Base-by-base conservation (phyloP, 495 filamentous ascomycete genomes). In the Penicillium riverlandense region DNA sequence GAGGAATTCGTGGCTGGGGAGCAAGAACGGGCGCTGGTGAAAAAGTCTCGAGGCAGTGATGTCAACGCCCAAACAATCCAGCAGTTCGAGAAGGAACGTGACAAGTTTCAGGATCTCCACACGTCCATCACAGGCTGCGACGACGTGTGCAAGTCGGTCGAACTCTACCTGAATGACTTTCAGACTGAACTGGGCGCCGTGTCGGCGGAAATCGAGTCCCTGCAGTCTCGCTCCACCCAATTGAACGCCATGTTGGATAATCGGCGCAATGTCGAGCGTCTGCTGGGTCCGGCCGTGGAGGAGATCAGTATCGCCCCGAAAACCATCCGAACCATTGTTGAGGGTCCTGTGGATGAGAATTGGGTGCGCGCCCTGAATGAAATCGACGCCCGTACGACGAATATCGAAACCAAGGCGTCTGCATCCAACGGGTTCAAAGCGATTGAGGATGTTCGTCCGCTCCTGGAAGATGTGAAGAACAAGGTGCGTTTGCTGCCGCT, bases 31-130 rank as follows among this genome's bases (percentile, higher is more conserved):
- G 15, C 40, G n/a, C 48, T 48, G 50, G 61, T 49, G 29, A 52
- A 47, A 52, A 65, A 50, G 49, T 64, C 48, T 45, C 53, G 38
- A 45, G 59, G 57, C 55, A 77, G 62, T 59, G 60, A 71, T 57
- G 70, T 83, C 66, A 82, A 70, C 46, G 70, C 74, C 30, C 84
- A 87, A 58, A 81, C 84, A 37, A 63, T 85, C 40, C 79, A 86
- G 67, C 88, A 96, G 63, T 94, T 87, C 62, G 87, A 95, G 58
- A 74, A 77, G 57, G 89, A 96, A 41, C 86, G 87, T 54, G 77
- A 85, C 50, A 94, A 86, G 52, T 96, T 95, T 52, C 82, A 96
- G 61, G 90, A 95, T 37, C 73, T 98, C 29, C 92, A 97, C 60
- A 79, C 77, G 41, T 90, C 90, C 7, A 96, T 98, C 49, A 64